A percentile compares a stretch with the other conserved stretches of the same genome.
Conservation (phyloP, 345 rosid species). For the Mercurialis annua region DNA sequence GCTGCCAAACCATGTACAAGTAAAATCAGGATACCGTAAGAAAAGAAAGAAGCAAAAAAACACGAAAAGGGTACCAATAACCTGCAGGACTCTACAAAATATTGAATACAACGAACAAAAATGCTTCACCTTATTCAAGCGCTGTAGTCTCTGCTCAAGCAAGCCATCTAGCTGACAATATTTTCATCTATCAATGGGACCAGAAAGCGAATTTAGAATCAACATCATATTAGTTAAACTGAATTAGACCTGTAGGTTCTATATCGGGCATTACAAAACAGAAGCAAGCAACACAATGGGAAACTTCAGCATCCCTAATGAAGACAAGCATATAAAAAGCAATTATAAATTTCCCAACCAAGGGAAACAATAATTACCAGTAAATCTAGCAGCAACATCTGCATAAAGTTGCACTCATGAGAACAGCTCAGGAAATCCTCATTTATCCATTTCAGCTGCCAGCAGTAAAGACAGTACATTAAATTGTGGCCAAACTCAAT, state of each 20-base stretch:
- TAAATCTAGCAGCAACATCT: constrained; percentile 62
- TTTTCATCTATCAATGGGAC: constrained; percentile 60
- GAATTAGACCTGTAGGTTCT: constrained; percentile 25
- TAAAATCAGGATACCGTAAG: constrained; percentile 24
- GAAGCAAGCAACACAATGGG: constrained; percentile 7
- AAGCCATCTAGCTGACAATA: constrained; percentile 57
- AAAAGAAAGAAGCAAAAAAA: constrained; percentile 20
- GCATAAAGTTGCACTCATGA: constrained; percentile 71
- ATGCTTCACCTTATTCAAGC: constrained; percentile 48
- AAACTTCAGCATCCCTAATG: constrained; percentile 18
- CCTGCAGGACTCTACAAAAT: constrained; percentile 9
- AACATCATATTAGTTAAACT: constrained; percentile 23
- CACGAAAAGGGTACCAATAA: constrained; percentile 16
- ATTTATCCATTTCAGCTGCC: constrained; percentile 84
- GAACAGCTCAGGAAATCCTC: constrained; percentile 79
- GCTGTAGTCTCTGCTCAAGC: constrained; percentile 59
- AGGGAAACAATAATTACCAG: constrained; percentile 71
- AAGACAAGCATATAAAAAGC: not conserved
- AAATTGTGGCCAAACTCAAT: constrained; percentile 44
- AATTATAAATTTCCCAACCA: constrained; percentile 29
- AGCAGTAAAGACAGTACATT: constrained; percentile 76
- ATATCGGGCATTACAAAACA: constrained; percentile 7
- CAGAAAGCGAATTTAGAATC: constrained; percentile 50
- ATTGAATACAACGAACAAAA: constrained; percentile 18
- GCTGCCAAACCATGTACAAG: constrained; percentile 37